Evolutionary conservation across 2,329 filamentous ascomycete species (phyloP).

Genomic region (Cordyceps pruinosa): DNA sequence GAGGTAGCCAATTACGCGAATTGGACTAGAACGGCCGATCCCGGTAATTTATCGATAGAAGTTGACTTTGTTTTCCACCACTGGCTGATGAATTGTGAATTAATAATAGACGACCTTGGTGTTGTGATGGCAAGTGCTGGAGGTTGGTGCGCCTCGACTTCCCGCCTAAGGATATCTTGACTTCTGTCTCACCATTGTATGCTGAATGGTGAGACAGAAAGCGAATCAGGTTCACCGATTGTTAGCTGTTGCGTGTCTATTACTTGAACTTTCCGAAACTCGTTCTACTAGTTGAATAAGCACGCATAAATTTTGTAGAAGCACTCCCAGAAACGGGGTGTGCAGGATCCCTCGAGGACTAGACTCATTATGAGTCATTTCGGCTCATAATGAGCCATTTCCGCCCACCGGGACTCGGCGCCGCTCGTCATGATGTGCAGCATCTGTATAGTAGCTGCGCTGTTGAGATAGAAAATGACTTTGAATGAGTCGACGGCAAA

Average conservation of each 20-base stretch:
- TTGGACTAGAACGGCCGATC: background rate
- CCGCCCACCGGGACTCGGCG: background rate
- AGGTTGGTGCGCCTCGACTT: too few relatives aligned
- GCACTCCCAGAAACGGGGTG: background rate
- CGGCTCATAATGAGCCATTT: slow-evolving; percentile 11
- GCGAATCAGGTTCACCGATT: background rate
- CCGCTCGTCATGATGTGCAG: background rate
- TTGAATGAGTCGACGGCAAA: slow-evolving; percentile 1
- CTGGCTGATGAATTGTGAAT: too few relatives aligned
- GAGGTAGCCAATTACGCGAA: background rate
- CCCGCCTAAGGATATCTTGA: too few relatives aligned
- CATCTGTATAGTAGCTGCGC: background rate
- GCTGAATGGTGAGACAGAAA: too few relatives aligned
- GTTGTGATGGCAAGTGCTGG: too few relatives aligned
- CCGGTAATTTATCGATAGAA: background rate
- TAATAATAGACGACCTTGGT: too few relatives aligned
- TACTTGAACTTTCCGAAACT: background rate
- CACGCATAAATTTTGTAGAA: background rate
- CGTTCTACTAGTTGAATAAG: background rate
- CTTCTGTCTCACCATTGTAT: too few relatives aligned
- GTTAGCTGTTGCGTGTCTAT: background rate
- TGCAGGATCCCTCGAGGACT: background rate
- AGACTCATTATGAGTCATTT: slow-evolving; percentile 10
- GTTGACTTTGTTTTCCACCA: too few relatives aligned
- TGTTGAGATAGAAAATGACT: background rate